Conservation (phyloP, 2,329 filamentous ascomycete species). For the Capronia coronata region DNA sequence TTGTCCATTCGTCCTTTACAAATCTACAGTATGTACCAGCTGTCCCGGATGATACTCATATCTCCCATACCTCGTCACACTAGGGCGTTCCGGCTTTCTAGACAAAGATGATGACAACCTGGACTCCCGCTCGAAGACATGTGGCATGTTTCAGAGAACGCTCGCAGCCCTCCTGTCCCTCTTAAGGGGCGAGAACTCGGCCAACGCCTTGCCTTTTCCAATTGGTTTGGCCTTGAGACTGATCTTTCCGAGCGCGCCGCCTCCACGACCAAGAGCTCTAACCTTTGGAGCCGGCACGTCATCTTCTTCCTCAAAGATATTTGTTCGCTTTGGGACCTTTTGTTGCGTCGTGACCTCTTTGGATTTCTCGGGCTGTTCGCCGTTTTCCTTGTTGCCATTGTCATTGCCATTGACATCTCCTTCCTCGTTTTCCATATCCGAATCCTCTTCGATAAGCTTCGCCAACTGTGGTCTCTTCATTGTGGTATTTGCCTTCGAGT, state of each 20-base stretch:
- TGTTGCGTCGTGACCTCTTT: conserved; percentile 54
- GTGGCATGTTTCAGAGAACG: conserved; percentile 3
- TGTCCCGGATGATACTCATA: too few species aligned
- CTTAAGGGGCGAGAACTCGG: conserved; percentile 66
- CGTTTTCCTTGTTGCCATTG: conserved; percentile 17
- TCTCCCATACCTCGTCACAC: too few species aligned
- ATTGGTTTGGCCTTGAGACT: conserved; percentile 22
- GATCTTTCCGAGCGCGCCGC: conserved; percentile 25
- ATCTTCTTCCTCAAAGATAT: conserved; percentile 65
- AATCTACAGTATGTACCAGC: too few species aligned
- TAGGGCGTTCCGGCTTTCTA: too few species aligned
- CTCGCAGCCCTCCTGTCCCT: conserved; percentile 49
- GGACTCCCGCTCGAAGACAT: neutral
- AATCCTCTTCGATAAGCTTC: conserved; percentile 30
- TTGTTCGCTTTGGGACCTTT: conserved; percentile 60
- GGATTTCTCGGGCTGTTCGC: conserved; percentile 16
- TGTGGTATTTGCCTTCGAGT: conserved; percentile 33
- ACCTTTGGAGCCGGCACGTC: conserved; percentile 42
- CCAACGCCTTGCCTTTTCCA: conserved; percentile 37
- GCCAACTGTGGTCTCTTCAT: conserved; percentile 27
- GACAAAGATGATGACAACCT: too few species aligned
- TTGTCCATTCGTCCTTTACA: too few species aligned
- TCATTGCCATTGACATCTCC: conserved; percentile 3
- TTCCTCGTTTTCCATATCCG: conserved; percentile 12
- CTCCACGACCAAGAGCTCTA: conserved; percentile 28